Percentiles rank a stretch among this genome's conserved stretches.
phyloP scores from a whole-genome alignment of 2,329 filamentous ascomycete genomes.

The Bertia moriformis region DNA sequence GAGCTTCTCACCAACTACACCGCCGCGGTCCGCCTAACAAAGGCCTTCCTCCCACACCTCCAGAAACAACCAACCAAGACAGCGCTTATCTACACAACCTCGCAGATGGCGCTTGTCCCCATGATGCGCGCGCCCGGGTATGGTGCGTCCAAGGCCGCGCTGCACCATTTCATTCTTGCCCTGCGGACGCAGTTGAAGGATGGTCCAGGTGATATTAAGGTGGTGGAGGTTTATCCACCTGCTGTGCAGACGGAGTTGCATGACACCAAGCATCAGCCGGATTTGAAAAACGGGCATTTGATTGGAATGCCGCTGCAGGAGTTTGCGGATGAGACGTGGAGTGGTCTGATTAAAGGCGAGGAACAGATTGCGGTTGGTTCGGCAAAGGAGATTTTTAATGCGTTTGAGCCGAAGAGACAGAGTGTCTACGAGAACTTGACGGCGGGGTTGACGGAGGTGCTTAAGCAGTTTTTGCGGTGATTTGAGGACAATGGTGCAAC shows the following conservation, averaged over 20 bases:
- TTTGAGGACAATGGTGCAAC: too few relatives aligned
- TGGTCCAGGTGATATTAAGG: constrained; percentile 13
- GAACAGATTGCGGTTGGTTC: constrained; percentile 25
- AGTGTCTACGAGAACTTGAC: constrained; percentile 16
- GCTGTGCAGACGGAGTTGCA: constrained; percentile 21
- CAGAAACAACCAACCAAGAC: constrained; percentile 10
- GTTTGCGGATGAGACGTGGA: constrained; percentile 24
- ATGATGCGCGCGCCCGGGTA: constrained; percentile 18
- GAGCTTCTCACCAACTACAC: constrained; percentile 27
- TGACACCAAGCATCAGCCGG: constrained; percentile 21
- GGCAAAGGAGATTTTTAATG: constrained; percentile 21
- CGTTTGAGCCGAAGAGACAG: constrained; percentile 31
- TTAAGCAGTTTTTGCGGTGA: neutral
- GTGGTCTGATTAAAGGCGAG: constrained; percentile 18
- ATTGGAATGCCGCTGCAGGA: constrained; percentile 31
- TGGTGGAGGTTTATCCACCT: constrained; percentile 25
- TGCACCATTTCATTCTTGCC: constrained; percentile 23
- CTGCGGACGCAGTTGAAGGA: constrained; percentile 23
- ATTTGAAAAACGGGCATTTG: constrained; percentile 20
- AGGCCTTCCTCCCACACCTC: constrained; percentile 23
- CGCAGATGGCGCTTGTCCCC: constrained; percentile 21
- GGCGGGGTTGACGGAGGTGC: constrained; percentile 8
- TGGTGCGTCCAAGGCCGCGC: constrained; percentile 26
- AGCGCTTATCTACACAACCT: constrained; percentile 17
- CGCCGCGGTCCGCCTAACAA: constrained; percentile 20